Percentiles rank a stretch among this genome's conserved stretches.
These are phyloP conservation scores for Hypsizygus marmoreus DNA, from an alignment of 768 basidiomycete species.

Conservation along the genomic window DNA sequence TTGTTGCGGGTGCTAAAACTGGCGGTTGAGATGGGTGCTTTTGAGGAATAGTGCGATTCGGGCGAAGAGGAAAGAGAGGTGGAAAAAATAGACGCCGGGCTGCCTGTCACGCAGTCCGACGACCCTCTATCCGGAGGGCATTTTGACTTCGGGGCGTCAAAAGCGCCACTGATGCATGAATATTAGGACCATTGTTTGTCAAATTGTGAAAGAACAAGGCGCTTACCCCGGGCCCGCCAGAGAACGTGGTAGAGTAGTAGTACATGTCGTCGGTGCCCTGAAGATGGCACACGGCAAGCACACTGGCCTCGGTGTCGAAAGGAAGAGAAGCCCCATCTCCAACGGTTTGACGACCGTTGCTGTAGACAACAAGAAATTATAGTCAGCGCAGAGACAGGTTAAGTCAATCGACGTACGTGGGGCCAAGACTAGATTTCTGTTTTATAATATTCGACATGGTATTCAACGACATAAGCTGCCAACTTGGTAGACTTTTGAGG, in stretches of 20 bases:
- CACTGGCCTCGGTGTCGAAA: constrained; percentile 76
- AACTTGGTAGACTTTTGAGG: constrained; percentile 61
- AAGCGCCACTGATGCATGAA: constrained; percentile 75
- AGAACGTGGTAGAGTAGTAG: constrained; percentile 92
- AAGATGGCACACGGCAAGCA: constrained; percentile 84
- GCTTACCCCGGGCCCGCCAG: constrained; percentile 88
- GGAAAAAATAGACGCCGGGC: constrained; percentile 67
- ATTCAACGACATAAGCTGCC: constrained; percentile 81
- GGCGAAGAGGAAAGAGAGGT: constrained; percentile 43
- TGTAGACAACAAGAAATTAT: constrained; percentile 32
- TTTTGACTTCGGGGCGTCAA: constrained; percentile 89
- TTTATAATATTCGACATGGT: constrained; percentile 72
- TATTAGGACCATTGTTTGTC: constrained; percentile 7
- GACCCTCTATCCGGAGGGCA: constrained; percentile 97
- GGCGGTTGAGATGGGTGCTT: no score
- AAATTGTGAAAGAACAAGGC: not conserved
- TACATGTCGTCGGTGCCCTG: constrained; percentile 82
- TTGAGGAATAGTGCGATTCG: constrained; percentile 13
- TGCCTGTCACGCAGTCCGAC: constrained; percentile 94
- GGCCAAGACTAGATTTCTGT: constrained; percentile 91
- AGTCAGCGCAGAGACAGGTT: not conserved
- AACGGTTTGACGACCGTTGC: constrained; percentile 97
- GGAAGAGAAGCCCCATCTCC: constrained; percentile 90
- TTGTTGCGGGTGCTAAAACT: no score
- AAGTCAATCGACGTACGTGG: constrained; percentile 75